phyloP scores from a whole-genome alignment of 108 stramenopile genomes.

The Aurantiochytrium sp. region DNA sequence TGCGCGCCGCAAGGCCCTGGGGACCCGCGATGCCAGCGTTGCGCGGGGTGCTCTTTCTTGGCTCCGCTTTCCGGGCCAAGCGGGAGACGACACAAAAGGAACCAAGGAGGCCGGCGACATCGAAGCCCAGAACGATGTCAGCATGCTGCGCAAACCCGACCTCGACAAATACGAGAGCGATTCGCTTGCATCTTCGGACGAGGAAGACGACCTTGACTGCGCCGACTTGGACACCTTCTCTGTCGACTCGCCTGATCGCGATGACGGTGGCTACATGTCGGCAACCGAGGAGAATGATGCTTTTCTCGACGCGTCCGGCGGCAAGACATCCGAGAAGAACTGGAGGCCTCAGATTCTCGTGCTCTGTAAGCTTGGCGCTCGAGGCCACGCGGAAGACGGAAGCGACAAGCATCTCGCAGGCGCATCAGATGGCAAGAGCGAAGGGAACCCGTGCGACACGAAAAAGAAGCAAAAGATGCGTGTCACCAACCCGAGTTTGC shows the following conservation, averaged over 20 bases:
- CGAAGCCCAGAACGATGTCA: neutral
- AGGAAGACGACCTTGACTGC: neutral
- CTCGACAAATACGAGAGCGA: no score
- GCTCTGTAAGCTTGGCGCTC: conserved; percentile 39
- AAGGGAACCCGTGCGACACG: no score
- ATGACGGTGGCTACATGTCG: neutral
- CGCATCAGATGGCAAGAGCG: no score
- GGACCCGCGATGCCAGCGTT: neutral
- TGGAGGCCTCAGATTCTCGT: conserved; percentile 73
- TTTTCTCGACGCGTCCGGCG: neutral
- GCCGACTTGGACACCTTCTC: neutral
- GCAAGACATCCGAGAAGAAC: conserved; percentile 38
- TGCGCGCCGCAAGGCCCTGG: conserved; percentile 33
- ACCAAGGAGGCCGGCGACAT: neutral
- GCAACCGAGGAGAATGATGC: neutral
- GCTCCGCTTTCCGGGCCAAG: neutral
- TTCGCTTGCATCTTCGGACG: neutral
- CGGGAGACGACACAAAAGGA: no score
- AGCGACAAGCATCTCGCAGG: no score
- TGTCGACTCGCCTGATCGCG: neutral
- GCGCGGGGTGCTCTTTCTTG: neutral
- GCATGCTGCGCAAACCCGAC: no score
- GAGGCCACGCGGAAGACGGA: conserved; percentile 26
- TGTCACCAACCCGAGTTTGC: conserved; percentile 36
- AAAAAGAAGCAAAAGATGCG: neutral